These are phyloP conservation scores for Dioscorea alata DNA, from an alignment of 106 monocot genomes.

Conservation along the genomic window DNA sequence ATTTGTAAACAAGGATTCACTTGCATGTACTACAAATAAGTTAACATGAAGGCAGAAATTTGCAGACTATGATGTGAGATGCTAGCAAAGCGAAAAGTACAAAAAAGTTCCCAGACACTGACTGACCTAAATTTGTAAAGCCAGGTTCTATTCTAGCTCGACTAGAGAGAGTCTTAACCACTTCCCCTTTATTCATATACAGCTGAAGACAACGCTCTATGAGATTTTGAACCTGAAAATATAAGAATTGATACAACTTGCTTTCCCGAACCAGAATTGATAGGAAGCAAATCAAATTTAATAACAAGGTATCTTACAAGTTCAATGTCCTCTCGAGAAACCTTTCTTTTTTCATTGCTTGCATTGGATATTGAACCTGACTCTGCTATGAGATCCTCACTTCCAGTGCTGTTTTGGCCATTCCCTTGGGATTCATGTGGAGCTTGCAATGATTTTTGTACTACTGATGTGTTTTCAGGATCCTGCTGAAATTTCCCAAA, in stretches of 20 bases:
- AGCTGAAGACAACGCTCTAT: slow-evolving; percentile 93
- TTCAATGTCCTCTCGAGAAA: slow-evolving; percentile 95
- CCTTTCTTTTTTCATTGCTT: slow-evolving; percentile 71
- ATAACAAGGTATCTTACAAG: slow-evolving; percentile 50
- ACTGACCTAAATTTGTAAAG: slow-evolving; percentile 72
- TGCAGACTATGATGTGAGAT: no score
- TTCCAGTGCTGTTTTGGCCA: slow-evolving; percentile 28
- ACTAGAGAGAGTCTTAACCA: slow-evolving; percentile 81
- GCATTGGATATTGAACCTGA: slow-evolving; percentile 45
- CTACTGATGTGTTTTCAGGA: slow-evolving; percentile 34
- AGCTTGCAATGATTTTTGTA: slow-evolving; percentile 38
- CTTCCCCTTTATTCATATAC: slow-evolving; percentile 93
- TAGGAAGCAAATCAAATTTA: no score
- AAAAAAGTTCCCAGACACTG: no score
- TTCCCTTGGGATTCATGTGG: slow-evolving; percentile 52
- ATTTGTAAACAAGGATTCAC: no score
- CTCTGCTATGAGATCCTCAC: slow-evolving; percentile 49
- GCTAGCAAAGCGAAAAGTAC: not conserved
- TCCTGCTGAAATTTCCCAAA: slow-evolving; percentile 36
- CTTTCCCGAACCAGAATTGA: no score
- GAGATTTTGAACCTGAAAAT: slow-evolving; percentile 90
- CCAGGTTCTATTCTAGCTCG: slow-evolving; percentile 97
- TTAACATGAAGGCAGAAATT: no score
- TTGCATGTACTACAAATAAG: no score
- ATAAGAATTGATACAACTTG: not conserved